Evolutionary conservation across 164 flowering plant species (phyloP), one percentile per base, ranked within the genome.

Genomic region (Brasenia schreberi): DNA sequence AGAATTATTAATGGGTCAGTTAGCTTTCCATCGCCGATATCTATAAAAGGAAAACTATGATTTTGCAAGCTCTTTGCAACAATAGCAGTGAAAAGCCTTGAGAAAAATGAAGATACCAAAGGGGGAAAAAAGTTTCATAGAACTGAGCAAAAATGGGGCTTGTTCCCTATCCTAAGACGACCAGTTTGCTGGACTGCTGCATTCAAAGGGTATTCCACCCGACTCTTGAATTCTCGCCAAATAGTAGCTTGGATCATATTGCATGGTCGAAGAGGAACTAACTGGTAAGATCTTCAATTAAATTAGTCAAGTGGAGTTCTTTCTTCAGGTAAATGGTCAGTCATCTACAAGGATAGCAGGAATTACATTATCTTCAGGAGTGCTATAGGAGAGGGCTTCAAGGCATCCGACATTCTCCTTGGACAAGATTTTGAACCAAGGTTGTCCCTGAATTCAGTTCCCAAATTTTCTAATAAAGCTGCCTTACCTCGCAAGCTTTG

Each of bases 371-470:
- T 70, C 88, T 93, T 33, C 97, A 93, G 68, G 81, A 84, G 70
- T 72, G 88, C 68, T 93, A 96, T 79, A 85, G 86, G 62, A 87
- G 74, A 58, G 71, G 97, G 11, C 90, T 88, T 93, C 59, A 93
- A 90, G 71, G 92, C 96, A 65, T 87, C 98, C 4, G 90, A 93
- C 69, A 83, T 90, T 61, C 92, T 93, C 71, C 92, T 93, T 42
- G 90, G 89, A 10, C 81, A 76, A 59, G 89, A 93, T 67, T 87
- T 77, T 53, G 94, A 90, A 64, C 92, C 96, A 64, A 88, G 90
- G 98, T 90, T 61, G 70, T 59, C 9, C 19, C n/a, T 6, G 7
- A 60, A 7, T 10, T 18, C 14, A 18, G 5, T 6, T 12, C 58
- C 64, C 4, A 69, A 66, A 10, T 59, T 39, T 56, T 23, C 27